These are phyloP conservation scores for Lipomyces starkeyi DNA, from an alignment of 805 yeast genomes.

Conservation along the genomic window DNA sequence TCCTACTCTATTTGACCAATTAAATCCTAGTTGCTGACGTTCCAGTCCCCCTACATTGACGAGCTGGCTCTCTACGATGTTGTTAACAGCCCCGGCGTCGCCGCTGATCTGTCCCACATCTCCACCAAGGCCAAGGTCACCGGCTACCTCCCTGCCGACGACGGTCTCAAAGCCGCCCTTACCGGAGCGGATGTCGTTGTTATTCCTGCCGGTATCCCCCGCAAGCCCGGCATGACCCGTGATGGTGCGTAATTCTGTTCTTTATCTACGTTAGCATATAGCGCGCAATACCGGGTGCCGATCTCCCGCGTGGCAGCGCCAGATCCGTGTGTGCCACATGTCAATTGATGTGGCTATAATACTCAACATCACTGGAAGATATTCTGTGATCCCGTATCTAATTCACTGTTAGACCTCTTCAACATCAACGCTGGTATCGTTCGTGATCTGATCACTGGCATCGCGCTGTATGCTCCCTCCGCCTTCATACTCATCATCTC, in stretches of 20 bases:
- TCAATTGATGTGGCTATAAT: neutral
- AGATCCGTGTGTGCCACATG: neutral
- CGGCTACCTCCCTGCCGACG: constrained; percentile 66
- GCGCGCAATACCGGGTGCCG: neutral
- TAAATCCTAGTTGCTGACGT: neutral
- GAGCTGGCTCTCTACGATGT: constrained; percentile 84
- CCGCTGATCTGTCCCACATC: constrained; percentile 86
- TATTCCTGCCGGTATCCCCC: constrained; percentile 91
- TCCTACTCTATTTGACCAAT: neutral
- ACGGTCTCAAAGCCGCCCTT: constrained; percentile 71
- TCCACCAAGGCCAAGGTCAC: constrained; percentile 67
- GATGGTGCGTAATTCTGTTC: constrained; percentile 53
- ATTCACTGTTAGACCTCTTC: constrained; percentile 56
- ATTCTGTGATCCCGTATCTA: neutral
- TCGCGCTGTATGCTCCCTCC: constrained; percentile 71
- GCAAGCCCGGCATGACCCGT: constrained; percentile 95
- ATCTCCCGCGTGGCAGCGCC: neutral
- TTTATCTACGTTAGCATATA: neutral
- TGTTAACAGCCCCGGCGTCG: constrained; percentile 83
- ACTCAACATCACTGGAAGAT: neutral
- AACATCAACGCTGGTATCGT: constrained; percentile 83
- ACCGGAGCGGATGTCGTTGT: constrained; percentile 82
- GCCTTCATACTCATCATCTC: constrained; percentile 84
- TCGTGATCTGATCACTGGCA: constrained; percentile 71
- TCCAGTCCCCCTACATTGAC: constrained; percentile 57